Conservation (phyloP, 371 early-diverging fungal genomes). For the Batkoa obscura region DNA sequence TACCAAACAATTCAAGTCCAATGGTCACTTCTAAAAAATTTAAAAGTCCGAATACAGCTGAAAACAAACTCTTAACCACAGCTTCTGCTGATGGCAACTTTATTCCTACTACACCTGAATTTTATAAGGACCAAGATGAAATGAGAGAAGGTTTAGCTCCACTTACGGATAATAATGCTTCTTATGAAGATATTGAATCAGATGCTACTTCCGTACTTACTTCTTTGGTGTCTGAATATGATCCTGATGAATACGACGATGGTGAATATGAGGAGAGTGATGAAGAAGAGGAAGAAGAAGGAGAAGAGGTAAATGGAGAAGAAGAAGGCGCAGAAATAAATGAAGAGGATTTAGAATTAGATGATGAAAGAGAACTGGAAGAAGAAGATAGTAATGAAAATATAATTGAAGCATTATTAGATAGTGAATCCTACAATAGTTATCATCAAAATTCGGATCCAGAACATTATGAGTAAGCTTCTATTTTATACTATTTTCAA, state of each 20-base stretch:
- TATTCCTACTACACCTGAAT: neutral
- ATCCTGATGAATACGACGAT: neutral
- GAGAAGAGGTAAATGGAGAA: neutral
- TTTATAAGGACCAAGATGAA: neutral
- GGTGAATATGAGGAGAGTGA: neutral
- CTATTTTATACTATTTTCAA: too few relatives aligned
- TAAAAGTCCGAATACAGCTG: neutral
- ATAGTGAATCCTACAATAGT: too few relatives aligned
- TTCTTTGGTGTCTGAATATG: neutral
- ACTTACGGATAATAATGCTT: too few relatives aligned
- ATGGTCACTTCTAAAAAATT: neutral
- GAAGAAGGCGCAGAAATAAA: neutral
- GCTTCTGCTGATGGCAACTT: neutral
- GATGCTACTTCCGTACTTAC: neutral
- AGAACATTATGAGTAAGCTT: too few relatives aligned
- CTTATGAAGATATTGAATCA: neutral
- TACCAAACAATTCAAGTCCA: conserved; percentile 14
- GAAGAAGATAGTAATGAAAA: too few relatives aligned
- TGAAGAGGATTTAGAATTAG: neutral
- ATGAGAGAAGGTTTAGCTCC: neutral
- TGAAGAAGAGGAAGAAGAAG: neutral
- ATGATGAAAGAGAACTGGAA: too few relatives aligned
- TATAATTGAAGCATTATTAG: too few relatives aligned
- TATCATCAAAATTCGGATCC: too few relatives aligned
- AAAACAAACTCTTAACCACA: neutral